These are phyloP conservation scores for Kondoa subrosea DNA, from an alignment of 768 basidiomycete species.

Conservation along the genomic window DNA sequence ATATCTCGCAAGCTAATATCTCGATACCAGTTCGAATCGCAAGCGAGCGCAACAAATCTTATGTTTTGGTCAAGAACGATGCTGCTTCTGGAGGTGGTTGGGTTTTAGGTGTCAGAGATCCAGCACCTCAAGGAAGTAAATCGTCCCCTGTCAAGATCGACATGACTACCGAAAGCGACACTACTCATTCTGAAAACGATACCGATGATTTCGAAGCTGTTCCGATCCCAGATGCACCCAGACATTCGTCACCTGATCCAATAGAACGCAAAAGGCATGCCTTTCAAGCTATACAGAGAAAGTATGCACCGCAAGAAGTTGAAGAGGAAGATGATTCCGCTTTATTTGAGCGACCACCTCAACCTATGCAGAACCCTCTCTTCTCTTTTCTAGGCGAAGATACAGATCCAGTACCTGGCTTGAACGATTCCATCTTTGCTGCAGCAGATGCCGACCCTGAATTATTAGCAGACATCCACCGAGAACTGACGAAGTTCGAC, in stretches of 20 bases:
- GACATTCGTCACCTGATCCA: slow-evolving; percentile 9
- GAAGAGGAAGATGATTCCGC: slow-evolving; percentile 4
- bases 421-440: not conserved
- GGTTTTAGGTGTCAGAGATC: slow-evolving; percentile 78
- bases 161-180: slow-evolving; percentile 30
- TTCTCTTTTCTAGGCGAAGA: not conserved
- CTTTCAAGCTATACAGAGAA: slow-evolving; percentile 14
- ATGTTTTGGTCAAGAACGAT: slow-evolving; percentile 85
- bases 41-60: slow-evolving; percentile 83
- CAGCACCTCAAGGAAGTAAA: slow-evolving; percentile 41
- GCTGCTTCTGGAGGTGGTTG: slow-evolving; percentile 66
- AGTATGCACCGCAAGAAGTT: slow-evolving; percentile 10
- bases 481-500: not conserved
- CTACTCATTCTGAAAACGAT: slow-evolving; percentile 34
- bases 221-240: slow-evolving; percentile 9
- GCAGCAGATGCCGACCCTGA: slow-evolving; percentile 2
- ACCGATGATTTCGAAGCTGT: slow-evolving; percentile 63
- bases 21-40: slow-evolving; percentile 86
- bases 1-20: slow-evolving; percentile 48
- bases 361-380: not conserved
- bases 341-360: not conserved
- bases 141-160: slow-evolving; percentile 34
- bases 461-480: not conserved
- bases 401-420: not conserved
- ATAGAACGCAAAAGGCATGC: slow-evolving; percentile 15